These are phyloP conservation scores for Tolypocladium inflatum DNA, from an alignment of 2,329 filamentous ascomycete genomes.

Conservation along the genomic window DNA sequence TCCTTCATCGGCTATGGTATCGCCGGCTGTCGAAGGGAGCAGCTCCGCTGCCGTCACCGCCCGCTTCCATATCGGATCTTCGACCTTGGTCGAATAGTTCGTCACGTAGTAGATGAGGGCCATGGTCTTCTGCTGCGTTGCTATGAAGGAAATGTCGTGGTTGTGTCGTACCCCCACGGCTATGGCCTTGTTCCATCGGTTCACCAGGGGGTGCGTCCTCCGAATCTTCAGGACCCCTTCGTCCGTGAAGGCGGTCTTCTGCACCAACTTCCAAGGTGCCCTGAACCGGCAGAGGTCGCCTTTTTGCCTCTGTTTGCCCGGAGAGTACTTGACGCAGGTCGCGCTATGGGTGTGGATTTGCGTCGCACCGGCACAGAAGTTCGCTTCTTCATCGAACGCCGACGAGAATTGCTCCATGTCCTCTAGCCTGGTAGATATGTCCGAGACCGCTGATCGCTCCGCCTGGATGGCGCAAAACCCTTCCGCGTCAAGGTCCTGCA, in stretches of 20 bases:
- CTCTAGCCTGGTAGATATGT: no score
- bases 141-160: background rate
- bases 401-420: no score
- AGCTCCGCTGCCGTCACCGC: background rate
- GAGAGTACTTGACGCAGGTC: background rate
- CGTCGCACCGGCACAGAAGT: background rate
- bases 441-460: no score
- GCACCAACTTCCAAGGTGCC: background rate
- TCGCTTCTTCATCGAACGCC: background rate
- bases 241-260: background rate
- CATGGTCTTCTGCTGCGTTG: background rate
- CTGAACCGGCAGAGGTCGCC: background rate
- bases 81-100: slow-evolving; percentile 4
- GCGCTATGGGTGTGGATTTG: background rate
- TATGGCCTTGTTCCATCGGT: background rate
- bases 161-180: background rate
- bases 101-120: slow-evolving; percentile 1
- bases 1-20: background rate
- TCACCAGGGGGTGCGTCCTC: background rate
- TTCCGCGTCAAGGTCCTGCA: no score
- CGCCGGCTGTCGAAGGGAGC: no score
- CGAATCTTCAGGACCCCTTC: background rate
- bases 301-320: background rate
- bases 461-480: no score
- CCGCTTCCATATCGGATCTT: slow-evolving; percentile 3